phyloP scores from a whole-genome alignment of 352 stramenopile species.

The Lagenidium giganteum region DNA sequence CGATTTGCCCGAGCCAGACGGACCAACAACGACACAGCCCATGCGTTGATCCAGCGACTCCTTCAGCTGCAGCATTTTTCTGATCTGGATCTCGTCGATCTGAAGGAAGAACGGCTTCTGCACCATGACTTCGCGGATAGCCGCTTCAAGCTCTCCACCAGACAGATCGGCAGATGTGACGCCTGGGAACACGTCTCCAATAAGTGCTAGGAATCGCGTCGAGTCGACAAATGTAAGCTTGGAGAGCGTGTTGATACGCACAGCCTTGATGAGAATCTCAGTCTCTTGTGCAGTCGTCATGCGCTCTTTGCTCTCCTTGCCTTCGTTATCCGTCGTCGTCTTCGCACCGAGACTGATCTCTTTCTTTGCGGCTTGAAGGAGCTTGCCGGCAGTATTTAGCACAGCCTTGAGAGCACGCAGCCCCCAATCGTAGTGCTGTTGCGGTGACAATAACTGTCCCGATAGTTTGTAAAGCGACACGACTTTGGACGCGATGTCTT shows the following conservation, averaged over 20 bases:
- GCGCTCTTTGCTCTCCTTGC: constrained; percentile 15
- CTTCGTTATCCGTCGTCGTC: constrained; percentile 6
- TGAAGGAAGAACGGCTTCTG: constrained; percentile 85
- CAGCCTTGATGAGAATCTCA: constrained; percentile 93
- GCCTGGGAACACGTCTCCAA: constrained; percentile 92
- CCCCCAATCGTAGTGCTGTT: constrained; percentile 95
- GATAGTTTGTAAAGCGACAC: constrained; percentile 90
- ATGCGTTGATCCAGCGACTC: constrained; percentile 94
- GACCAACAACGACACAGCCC: constrained; percentile 93
- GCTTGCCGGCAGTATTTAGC: constrained; percentile 91
- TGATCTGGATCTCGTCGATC: constrained; percentile 87
- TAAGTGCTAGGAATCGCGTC: constrained; percentile 86
- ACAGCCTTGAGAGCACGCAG: constrained; percentile 92
- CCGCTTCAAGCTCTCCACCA: constrained; percentile 72
- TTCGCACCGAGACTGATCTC: constrained; percentile 37
- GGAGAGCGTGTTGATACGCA: constrained; percentile 94
- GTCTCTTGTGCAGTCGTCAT: constrained; percentile 77
- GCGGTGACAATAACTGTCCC: constrained; percentile 75
- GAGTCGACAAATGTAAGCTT: constrained; percentile 94
- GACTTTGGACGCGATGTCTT: constrained; percentile 89
- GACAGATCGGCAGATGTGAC: constrained; percentile 77
- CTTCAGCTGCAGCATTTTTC: constrained; percentile 96
- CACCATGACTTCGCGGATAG: constrained; percentile 89
- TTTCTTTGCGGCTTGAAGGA: constrained; percentile 83
- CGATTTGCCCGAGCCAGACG: constrained; percentile 91